Base-by-base conservation (phyloP, 2,329 filamentous ascomycete species). In the Diatrype stigma region DNA sequence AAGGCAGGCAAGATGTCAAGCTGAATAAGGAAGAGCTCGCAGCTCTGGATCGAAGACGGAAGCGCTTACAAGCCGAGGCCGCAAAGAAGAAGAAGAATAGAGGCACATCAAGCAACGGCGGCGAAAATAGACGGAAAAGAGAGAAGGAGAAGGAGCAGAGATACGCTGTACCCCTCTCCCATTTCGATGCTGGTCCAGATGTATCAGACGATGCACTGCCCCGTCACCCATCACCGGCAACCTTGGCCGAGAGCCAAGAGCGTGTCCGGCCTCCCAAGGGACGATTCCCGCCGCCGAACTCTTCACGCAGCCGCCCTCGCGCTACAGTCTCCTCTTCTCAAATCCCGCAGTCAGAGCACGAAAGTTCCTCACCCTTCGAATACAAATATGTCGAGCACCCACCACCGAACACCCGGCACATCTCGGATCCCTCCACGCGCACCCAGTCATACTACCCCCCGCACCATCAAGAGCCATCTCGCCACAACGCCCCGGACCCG, bases 21-120 rank as follows among this genome's bases (percentile, higher is more conserved):
- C 79, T 97, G 56, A 90, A 81, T 60, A 81, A 85, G 62, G 84
- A 87, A 49, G 92, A 96, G 68, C 75, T 96, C 60, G 87, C 86
- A 55, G 91, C 90, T 45, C 77, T 96, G 59, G 87, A 93, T 65
- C 81, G 84, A 56, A 77, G 80, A 61, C 73, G 80, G 55, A 81
- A 84, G 66, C 81, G 85, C 51, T 72, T 84, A 60, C 74, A 79
- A 58, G 73, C 74, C 32, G 71, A 73, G 37, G 71, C 75, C 48
- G 67, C 71, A 38, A 65, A 65, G 53, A 64, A 60, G 40, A 44
- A 44, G 19, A 65, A 65, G 53, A 64, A 60, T 16, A 42, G 21
- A 26, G 19, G 21, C 22, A 21, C 40, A 44, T 44, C 40, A 19
- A 79, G 63, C 76, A 67, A 65, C 42, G 63, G 64, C 23, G 63